Evolutionary conservation across 1,284 basidiomycete species (phyloP), one percentile per base, ranked within the genome.

Genomic region (Fomes fomentarius): DNA sequence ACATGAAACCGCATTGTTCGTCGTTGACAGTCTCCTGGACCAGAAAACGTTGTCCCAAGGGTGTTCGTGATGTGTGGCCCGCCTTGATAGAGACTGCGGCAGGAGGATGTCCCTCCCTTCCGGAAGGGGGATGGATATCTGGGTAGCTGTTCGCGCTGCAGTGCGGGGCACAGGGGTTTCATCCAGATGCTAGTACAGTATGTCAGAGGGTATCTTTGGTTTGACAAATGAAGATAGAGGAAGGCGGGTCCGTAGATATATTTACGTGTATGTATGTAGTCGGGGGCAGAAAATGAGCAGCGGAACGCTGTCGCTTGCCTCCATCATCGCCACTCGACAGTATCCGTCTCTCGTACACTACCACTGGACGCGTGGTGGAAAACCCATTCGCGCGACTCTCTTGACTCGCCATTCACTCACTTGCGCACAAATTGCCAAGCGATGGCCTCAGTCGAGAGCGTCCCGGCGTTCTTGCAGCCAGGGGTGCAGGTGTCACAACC

Each of bases 401-500:
- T 42, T 45, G 49, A 30, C 38, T 49, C 28, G 43, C 35, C 25
- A 40, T 45, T 33, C 38, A 38, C 25, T 52, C 54, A 24, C 46
- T 47, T 53, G 55, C 39, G 49, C 47, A 25, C 49, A 30, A 40
- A 50, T 42, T 25, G 52, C 54, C 49, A 38, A 53, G 52, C 37
- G 49, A 72, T 71, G 72, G 64, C 85, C 65, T 83, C 87, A 63
- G 82, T 85, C 69, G 82, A 84, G 64, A 82, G 80, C 69, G 71
- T 84, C 65, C 85, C 88, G 63, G 79, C 77, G 61, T 89, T 83
- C 72, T 73, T 87, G 76, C 74, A 83, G 67, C 81, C 84, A 70
- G 82, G 84, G 67, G 84, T 86, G 56, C 76, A 83, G 52, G 81
- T 87, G 60, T 73, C 82, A 64, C 90, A 89, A 66, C 89, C 88